A percentile compares a stretch with the other conserved stretches of the same genome.
Evolutionary conservation across 2,329 filamentous ascomycete genomes (phyloP).

Genomic region (Phaeosphaeria sp.): DNA sequence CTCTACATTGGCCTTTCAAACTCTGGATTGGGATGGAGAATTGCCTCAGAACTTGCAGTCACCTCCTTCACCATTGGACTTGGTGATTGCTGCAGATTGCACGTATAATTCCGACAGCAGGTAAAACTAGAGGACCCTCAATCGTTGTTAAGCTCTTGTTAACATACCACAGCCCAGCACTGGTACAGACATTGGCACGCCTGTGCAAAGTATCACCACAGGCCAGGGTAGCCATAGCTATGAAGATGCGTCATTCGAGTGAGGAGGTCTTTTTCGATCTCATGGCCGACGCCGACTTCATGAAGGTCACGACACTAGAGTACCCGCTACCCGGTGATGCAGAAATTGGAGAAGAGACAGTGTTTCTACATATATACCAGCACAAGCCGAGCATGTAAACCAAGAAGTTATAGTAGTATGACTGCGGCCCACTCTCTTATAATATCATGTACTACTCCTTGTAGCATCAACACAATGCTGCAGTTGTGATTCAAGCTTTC

Average conservation of each 20-base stretch:
- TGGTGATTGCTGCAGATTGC: slow-evolving; percentile 73
- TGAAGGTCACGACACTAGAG: slow-evolving; percentile 12
- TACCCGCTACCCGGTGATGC: slow-evolving; percentile 39
- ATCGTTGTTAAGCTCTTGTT: background rate
- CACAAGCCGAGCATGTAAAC: background rate
- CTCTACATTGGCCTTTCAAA: slow-evolving; percentile 56
- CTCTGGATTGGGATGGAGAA: slow-evolving; percentile 69
- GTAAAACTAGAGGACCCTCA: slow-evolving; percentile 15
- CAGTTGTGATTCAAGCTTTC: background rate
- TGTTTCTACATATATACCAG: slow-evolving; percentile 31
- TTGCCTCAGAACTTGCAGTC: slow-evolving; percentile 46
- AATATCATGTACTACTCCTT: background rate
- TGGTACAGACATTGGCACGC: slow-evolving; percentile 64
- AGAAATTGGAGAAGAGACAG: slow-evolving; percentile 30
- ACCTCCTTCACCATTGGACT: slow-evolving; percentile 52
- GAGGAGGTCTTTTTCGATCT: slow-evolving; percentile 72
- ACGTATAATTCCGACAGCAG: slow-evolving; percentile 74
- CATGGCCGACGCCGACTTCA: slow-evolving; percentile 42
- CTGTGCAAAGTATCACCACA: slow-evolving; percentile 58
- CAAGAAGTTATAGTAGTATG: background rate
- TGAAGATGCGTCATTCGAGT: slow-evolving; percentile 72
- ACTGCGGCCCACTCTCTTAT: too few relatives aligned
- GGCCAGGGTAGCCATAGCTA: slow-evolving; percentile 64
- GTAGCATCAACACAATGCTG: background rate
- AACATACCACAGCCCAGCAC: slow-evolving; percentile 56